These are phyloP conservation scores for Hypoxylon perforatum DNA, from an alignment of 495 filamentous ascomycete genomes.

Conservation along the genomic window DNA sequence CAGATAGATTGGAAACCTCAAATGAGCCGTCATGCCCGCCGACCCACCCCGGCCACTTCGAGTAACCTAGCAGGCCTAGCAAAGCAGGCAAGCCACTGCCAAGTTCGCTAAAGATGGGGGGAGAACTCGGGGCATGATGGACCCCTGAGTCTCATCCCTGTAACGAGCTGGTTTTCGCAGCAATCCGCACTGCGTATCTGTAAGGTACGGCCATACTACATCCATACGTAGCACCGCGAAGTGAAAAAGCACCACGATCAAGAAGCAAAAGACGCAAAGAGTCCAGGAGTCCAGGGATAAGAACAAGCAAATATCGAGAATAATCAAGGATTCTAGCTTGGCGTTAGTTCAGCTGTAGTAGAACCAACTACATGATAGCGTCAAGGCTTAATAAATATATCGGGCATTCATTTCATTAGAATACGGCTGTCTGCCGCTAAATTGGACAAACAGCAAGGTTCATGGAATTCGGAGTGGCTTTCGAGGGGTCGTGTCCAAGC, in stretches of 20 bases:
- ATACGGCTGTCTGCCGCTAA: slow-evolving; percentile 32
- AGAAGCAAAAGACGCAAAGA: slow-evolving; percentile 11
- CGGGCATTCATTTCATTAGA: slow-evolving; percentile 4
- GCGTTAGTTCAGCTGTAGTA: background rate
- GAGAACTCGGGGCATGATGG: too few species aligned
- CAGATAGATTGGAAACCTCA: slow-evolving; percentile 37
- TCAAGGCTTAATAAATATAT: slow-evolving; percentile 10
- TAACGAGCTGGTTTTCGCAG: slow-evolving; percentile 23
- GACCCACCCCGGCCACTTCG: slow-evolving; percentile 31
- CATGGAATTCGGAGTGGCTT: slow-evolving; percentile 33
- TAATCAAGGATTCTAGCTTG: background rate
- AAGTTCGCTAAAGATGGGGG: slow-evolving; percentile 27
- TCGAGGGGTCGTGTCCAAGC: slow-evolving; percentile 3
- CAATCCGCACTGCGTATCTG: slow-evolving; percentile 24
- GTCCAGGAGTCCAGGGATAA: background rate
- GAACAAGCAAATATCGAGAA: slow-evolving; percentile 4
- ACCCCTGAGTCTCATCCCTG: slow-evolving; percentile 39
- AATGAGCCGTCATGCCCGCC: slow-evolving; percentile 34
- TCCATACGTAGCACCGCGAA: slow-evolving; percentile 17
- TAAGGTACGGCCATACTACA: slow-evolving; percentile 33
- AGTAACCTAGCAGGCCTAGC: slow-evolving; percentile 28
- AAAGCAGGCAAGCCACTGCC: slow-evolving; percentile 18
- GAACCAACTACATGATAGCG: background rate
- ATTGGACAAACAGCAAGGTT: slow-evolving; percentile 35
- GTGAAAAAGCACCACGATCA: slow-evolving; percentile 25